Evolutionary conservation across 331 rosid species (phyloP), one percentile per base, ranked within the genome.

Genomic region (Spiraea crenata): DNA sequence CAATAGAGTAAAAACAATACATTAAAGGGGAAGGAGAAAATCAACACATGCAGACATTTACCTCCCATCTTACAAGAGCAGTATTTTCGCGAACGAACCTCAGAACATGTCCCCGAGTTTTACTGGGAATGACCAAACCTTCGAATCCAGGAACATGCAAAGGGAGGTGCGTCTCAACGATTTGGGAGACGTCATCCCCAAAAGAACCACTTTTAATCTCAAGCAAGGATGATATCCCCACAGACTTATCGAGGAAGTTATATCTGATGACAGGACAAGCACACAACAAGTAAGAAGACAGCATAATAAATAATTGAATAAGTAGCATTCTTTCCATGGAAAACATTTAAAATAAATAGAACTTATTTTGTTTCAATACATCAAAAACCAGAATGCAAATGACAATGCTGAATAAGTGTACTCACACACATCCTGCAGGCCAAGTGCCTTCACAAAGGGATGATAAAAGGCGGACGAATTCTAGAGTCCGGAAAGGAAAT

Each of bases 1-100:
- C 41, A 48, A 67, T 38, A 9, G 20, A 58, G 5, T 19, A 62
- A 20, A 19, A 5, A n/a, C 34, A 31, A 31, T 40, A 34, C 57
- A 8, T 48, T 65, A 44, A 46, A 65, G 16, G 45, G 50, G 40
- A 64, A 44, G 50, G 42, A 47, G 35, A 49, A 31, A 50, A 35
- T 11, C 37, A 51, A 20, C 48, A 68, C 42, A 37, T 14, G 4
- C 15, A 52, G 50, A 58, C 52, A 72, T 49, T 79, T 81, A 93
- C 98, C 97, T 93, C 95, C 99, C 97, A 93, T 84, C 86, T 86
- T 65, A 93, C 97, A 81, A 93, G 97, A 87, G 87, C 95, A 49
- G 88, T 79, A 74, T 83, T 77, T 73, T 75, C 81, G 70, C 85
- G 84, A 69, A 89, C 79, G 71, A 86, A 65, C 87, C 81, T 93